phyloP scores from a whole-genome alignment of 139 green algal genomes.

The Gonium pectorale region DNA sequence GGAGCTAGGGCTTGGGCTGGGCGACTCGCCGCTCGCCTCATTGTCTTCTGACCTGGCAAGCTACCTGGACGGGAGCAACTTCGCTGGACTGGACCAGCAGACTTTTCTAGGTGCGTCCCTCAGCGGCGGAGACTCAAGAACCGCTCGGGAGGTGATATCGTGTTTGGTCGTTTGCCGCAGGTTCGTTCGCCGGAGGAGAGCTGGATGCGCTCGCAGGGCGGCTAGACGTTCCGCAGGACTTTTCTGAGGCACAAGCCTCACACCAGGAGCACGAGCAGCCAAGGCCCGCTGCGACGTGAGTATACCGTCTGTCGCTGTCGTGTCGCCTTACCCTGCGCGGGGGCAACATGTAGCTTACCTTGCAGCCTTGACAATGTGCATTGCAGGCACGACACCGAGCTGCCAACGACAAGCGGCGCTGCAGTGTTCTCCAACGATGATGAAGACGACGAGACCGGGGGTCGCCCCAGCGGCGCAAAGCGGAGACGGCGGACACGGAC shows the following conservation, averaged over 20 bases:
- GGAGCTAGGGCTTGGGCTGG: neutral
- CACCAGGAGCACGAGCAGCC: too few species aligned
- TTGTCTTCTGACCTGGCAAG: neutral
- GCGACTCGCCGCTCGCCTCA: neutral
- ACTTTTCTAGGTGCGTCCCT: conserved; percentile 18
- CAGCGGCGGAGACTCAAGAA: too few species aligned
- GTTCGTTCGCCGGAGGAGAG: conserved; percentile 14
- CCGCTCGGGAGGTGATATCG: too few species aligned
- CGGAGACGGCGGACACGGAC: conserved; percentile 53
- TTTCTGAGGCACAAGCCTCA: too few species aligned
- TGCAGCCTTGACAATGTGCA: too few species aligned
- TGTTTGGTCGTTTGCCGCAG: neutral
- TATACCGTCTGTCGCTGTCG: too few species aligned
- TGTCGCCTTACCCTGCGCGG: too few species aligned
- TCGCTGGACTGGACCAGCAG: conserved; percentile 24
- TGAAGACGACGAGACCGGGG: conserved; percentile 24
- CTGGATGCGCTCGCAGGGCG: neutral
- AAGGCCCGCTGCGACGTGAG: too few species aligned
- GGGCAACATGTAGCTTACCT: too few species aligned
- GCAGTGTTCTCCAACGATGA: neutral
- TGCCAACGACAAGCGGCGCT: neutral
- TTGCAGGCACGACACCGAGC: neutral
- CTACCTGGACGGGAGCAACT: conserved; percentile 2
- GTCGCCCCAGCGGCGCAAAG: conserved; percentile 28
- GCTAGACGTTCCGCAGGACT: too few species aligned